Evolutionary conservation across 495 filamentous ascomycete genomes (phyloP).

Genomic region (Entonaema liquescens): DNA sequence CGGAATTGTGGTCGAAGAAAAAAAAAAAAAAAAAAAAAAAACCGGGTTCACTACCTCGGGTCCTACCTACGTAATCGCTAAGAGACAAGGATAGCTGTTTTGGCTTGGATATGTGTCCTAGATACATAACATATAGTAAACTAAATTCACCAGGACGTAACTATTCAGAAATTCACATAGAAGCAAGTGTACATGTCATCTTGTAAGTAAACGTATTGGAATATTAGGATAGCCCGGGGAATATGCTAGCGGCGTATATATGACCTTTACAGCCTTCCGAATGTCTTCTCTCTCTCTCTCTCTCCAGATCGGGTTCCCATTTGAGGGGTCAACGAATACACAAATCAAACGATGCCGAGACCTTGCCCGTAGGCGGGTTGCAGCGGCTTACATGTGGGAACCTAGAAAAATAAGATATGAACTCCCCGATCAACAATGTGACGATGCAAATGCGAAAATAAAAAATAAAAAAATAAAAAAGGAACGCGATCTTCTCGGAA

Average conservation of each 20-base stretch:
- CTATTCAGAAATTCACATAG: background rate
- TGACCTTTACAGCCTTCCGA: slow-evolving; percentile 9
- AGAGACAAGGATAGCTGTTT: background rate
- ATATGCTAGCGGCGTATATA: slow-evolving; percentile 32
- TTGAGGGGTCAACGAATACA: slow-evolving; percentile 35
- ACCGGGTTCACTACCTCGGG: background rate
- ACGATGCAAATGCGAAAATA: slow-evolving; percentile 38
- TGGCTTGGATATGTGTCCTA: background rate
- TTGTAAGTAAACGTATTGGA: slow-evolving; percentile 17
- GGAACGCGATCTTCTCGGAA: slow-evolving; percentile 20
- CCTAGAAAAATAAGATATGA: slow-evolving; percentile 29
- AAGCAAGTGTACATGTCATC: background rate
- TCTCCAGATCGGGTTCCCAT: slow-evolving; percentile 32
- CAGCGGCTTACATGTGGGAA: slow-evolving; percentile 46
- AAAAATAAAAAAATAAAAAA: background rate
- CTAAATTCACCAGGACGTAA: background rate
- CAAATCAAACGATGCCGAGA: slow-evolving; percentile 38
- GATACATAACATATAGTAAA: background rate
- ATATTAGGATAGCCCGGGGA: slow-evolving; percentile 31
- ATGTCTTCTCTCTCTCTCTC: slow-evolving; percentile 12
- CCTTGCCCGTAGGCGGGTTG: background rate
- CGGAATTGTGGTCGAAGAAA: background rate
- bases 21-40: background rate
- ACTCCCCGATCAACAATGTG: slow-evolving; percentile 37
- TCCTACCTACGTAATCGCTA: background rate